Conservation (phyloP, 768 basidiomycete species). For the Atractiella rhizophila region DNA sequence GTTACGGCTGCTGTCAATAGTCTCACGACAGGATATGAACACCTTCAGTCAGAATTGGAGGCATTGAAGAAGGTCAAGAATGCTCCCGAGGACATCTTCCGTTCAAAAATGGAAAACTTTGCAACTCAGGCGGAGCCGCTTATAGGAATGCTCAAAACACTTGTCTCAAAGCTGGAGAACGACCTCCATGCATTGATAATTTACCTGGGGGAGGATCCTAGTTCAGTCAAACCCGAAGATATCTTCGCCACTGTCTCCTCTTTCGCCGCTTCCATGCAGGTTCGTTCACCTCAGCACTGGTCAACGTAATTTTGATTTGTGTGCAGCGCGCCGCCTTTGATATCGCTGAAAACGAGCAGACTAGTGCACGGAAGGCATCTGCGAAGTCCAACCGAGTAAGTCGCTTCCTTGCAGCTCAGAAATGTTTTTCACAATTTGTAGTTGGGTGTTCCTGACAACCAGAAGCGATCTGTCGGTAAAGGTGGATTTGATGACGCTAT, state of each 20-base stretch:
- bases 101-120: slow-evolving; percentile 44
- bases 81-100: slow-evolving; percentile 34
- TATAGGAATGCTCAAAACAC: slow-evolving; percentile 40
- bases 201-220: slow-evolving; percentile 57
- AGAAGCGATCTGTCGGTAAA: slow-evolving; percentile 35
- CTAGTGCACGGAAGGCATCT: background rate
- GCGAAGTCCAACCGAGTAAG: background rate
- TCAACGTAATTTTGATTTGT: background rate
- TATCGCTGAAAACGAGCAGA: slow-evolving; percentile 5
- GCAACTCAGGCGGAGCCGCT: slow-evolving; percentile 28
- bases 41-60: slow-evolving; percentile 34
- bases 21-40: slow-evolving; percentile 33
- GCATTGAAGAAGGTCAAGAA: slow-evolving; percentile 20
- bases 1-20: slow-evolving; percentile 35
- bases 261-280: slow-evolving; percentile 49
- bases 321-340: slow-evolving; percentile 9
- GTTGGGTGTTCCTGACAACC: slow-evolving; percentile 8
- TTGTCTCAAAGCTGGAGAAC: slow-evolving; percentile 32
- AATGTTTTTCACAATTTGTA: background rate
- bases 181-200: slow-evolving; percentile 36
- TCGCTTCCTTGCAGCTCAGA: background rate
- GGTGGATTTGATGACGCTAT: slow-evolving; percentile 69
- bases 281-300: slow-evolving; percentile 16
- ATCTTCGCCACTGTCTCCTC: slow-evolving; percentile 52
- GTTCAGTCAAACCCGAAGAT: slow-evolving; percentile 50